Evolutionary conservation across 495 filamentous ascomycete species (phyloP).

Genomic region (Lepraria neglecta): DNA sequence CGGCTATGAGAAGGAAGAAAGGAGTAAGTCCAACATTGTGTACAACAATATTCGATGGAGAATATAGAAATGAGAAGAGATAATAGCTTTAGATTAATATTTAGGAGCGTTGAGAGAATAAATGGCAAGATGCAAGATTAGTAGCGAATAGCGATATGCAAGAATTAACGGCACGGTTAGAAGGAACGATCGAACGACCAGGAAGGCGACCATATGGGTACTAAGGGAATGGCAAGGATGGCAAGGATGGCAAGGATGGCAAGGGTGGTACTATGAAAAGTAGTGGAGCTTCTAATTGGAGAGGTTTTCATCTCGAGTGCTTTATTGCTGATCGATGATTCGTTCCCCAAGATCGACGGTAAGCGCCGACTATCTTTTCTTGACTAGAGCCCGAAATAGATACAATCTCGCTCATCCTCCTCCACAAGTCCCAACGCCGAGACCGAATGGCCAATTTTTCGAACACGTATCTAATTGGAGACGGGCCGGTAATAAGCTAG

Average conservation of each 20-base stretch:
- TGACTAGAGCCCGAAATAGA: not conserved
- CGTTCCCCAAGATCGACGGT: not conserved
- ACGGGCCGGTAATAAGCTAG: too few species aligned
- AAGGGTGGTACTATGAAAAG: not conserved
- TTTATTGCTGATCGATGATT: not conserved
- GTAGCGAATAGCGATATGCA: slow-evolving; percentile 7
- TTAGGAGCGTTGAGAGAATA: slow-evolving; percentile 3
- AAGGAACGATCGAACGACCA: too few species aligned
- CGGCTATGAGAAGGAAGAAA: not conserved
- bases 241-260: not conserved
- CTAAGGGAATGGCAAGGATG: too few species aligned
- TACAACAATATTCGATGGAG: not conserved
- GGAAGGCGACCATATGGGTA: too few species aligned
- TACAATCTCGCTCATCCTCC: not conserved
- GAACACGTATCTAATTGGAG: too few species aligned
- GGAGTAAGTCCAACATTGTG: not conserved
- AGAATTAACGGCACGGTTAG: not conserved
- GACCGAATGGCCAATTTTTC: too few species aligned
- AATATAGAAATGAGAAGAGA: not conserved
- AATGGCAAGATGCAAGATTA: slow-evolving; percentile 1
- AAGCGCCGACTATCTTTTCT: not conserved
- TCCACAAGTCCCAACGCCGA: too few species aligned
- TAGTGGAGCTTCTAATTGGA: not conserved
- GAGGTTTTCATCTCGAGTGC: not conserved
- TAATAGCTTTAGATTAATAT: not conserved